Percentiles rank a stretch among this genome's conserved stretches.
Conservation (phyloP, 208 protist genomes). For the Leishmania martiniquensis region DNA sequence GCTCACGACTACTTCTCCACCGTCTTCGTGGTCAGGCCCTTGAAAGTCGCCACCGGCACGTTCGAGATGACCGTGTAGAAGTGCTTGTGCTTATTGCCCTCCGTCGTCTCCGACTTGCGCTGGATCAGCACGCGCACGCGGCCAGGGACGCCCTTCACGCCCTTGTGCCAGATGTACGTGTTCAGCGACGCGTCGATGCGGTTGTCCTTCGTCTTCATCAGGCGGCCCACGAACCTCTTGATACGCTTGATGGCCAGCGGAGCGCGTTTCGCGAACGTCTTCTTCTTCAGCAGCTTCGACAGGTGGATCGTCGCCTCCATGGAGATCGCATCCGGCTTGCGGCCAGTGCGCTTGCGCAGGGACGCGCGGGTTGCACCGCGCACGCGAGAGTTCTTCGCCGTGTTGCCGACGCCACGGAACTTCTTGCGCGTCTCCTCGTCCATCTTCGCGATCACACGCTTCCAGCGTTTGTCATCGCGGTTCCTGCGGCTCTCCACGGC, state of each 20-base stretch:
- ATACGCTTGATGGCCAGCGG: constrained; percentile 97
- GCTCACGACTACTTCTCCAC: constrained; percentile 59
- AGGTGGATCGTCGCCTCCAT: constrained; percentile 98
- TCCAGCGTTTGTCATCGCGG: constrained; percentile 90
- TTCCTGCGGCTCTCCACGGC: constrained; percentile 70
- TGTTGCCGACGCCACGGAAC: constrained; percentile 90
- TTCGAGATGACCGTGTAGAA: constrained; percentile 93
- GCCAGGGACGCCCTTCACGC: constrained; percentile 94
- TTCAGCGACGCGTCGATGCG: constrained; percentile 97
- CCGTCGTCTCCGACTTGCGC: constrained; percentile 83
- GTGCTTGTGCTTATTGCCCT: constrained; percentile 88
- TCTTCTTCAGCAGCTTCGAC: constrained; percentile 96
- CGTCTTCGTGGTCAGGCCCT: constrained; percentile 84
- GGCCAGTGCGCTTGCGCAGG: constrained; percentile 82
- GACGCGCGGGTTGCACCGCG: constrained; percentile 82
- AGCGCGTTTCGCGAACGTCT: constrained; percentile 97
- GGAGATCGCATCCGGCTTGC: constrained; percentile 88
- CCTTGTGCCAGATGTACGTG: constrained; percentile 97
- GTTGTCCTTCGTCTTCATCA: constrained; percentile 98
- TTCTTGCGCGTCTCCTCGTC: constrained; percentile 83
- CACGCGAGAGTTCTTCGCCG: constrained; percentile 82
- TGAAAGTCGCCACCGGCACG: constrained; percentile 83
- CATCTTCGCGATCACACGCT: constrained; percentile 89
- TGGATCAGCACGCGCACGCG: constrained; percentile 95
- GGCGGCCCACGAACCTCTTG: constrained; percentile 93